Evolutionary conservation across 495 filamentous ascomycete genomes (phyloP).

Genomic region (Daldinia vernicosa): DNA sequence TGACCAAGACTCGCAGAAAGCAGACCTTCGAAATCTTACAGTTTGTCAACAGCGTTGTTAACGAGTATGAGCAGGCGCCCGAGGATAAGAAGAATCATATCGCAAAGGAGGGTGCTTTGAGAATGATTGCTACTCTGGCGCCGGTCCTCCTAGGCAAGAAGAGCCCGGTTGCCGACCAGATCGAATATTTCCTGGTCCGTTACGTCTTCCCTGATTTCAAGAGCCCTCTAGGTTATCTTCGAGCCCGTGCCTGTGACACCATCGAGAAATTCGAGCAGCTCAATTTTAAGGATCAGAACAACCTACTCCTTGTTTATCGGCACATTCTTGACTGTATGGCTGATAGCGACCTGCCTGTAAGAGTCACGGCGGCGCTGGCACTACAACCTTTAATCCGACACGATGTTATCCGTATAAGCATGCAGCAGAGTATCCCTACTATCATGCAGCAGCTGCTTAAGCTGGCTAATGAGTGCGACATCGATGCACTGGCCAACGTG

Average conservation of each 20-base stretch:
- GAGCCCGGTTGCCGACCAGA: constrained; percentile 95
- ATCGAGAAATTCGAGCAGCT: constrained; percentile 97
- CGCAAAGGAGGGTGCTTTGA: constrained; percentile 93
- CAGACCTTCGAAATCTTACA: constrained; percentile 92
- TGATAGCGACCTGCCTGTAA: constrained; percentile 86
- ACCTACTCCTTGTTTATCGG: constrained; percentile 92
- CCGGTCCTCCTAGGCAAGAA: constrained; percentile 96
- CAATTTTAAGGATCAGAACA: constrained; percentile 93
- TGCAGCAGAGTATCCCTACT: constrained; percentile 98
- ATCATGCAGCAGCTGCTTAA: constrained; percentile 99
- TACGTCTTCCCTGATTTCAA: constrained; percentile 99
- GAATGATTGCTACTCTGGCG: constrained; percentile 96
- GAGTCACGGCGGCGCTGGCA: constrained; percentile 93
- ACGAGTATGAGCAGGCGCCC: constrained; percentile 80
- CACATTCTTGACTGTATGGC: constrained; percentile 98
- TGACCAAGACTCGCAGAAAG: constrained; percentile 94
- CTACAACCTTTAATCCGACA: constrained; percentile 95
- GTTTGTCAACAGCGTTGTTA: constrained; percentile 93
- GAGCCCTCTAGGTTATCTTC: constrained; percentile 89
- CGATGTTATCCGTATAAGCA: constrained; percentile 88
- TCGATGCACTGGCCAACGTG: constrained; percentile 95
- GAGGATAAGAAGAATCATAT: constrained; percentile 89
- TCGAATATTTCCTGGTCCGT: constrained; percentile 98
- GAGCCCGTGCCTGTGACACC: constrained; percentile 94
- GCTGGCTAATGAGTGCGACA: constrained; percentile 93